Evolutionary conservation across 2,329 filamentous ascomycete species (phyloP), one percentile per base, ranked within the genome.

Genomic region (Arachnopeziza araneosa): DNA sequence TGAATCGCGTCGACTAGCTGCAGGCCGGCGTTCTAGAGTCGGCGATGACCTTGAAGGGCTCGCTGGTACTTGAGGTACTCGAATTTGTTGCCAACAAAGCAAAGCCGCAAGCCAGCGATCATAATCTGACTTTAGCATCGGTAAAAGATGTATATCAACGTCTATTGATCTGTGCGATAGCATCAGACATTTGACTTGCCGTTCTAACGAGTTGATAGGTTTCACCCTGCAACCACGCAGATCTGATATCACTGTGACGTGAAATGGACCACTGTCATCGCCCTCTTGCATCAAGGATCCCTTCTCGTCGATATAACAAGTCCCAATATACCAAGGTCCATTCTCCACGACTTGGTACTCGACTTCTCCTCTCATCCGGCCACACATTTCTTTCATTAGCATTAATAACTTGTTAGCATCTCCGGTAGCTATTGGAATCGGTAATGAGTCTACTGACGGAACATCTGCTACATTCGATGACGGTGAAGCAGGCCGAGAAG

Each of bases 81-180:
- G 83, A 61, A 91, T 79, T 64, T 91, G 89, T 72, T 92, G 88
- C 90, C 90, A 95, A 71, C 88, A 91, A 32, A 93, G 78, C 52
- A 95, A 74, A 8, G 90, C 90, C 17, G 90, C 90, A 59, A 93
- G 83, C 90, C 90, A 95, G 23, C 87, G 79, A 67, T 93, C 89
- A 65, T 88, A 84, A 68, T 93, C 89, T 22, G 86, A 82, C 32
- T 81, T 74, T 2, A 81, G 80, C 9, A 83, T 73, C 17, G 90
- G 88, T 44, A 86, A 82, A 60, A 95, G 75, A 57, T 88, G 77
- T 51, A 91, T 76, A 64, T 89, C 82, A 24, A 84, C 73, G 8
- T 80, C 80, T 24, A 80, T 79, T 52, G 83, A 79, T 57, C 80
- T 77, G 57, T 78, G 80, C 52, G 77, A 74, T 12, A 88, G 71